phyloP scores from a whole-genome alignment of 169 alveolate species.

The Plasmodium sp. region DNA sequence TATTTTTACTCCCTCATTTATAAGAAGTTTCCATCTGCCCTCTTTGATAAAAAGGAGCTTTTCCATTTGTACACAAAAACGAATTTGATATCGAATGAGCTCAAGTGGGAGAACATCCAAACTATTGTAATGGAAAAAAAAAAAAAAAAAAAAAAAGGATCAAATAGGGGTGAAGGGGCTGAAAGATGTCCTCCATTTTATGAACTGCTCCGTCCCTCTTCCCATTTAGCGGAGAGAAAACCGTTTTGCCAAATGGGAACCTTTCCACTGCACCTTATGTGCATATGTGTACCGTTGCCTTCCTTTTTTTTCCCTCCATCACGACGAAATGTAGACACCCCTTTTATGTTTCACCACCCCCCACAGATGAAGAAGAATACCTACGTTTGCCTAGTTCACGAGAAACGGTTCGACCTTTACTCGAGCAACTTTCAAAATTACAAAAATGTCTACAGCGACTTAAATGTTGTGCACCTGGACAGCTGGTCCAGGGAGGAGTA shows the following conservation, averaged over 20 bases:
- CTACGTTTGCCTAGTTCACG: conserved; percentile 65
- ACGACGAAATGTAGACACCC: background rate
- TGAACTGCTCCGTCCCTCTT: background rate
- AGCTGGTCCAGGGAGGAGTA: conserved; percentile 67
- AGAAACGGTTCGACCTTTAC: conserved; percentile 37
- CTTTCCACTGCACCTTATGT: background rate
- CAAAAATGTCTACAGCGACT: conserved; percentile 58
- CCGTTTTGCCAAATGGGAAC: background rate
- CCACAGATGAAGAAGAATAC: conserved; percentile 64
- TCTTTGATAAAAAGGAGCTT: conserved; percentile 61
- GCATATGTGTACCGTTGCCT: background rate
- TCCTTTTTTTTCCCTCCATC: background rate
- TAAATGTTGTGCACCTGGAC: conserved; percentile 40
- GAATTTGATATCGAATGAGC: conserved; percentile 38
- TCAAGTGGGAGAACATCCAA: conserved; percentile 68
- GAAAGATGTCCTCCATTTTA: background rate
- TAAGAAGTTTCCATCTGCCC: conserved; percentile 28
- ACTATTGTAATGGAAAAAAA: background rate
- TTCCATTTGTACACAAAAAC: conserved; percentile 69
- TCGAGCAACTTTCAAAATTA: conserved; percentile 27
- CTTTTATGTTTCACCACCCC: background rate
- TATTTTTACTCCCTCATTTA: conserved; percentile 66
- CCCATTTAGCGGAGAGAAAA: background rate
- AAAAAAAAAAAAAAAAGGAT: background rate
- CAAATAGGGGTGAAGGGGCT: background rate